Base-by-base conservation (phyloP, 192 early-diverging fungal genomes). In the Podila epigama region DNA sequence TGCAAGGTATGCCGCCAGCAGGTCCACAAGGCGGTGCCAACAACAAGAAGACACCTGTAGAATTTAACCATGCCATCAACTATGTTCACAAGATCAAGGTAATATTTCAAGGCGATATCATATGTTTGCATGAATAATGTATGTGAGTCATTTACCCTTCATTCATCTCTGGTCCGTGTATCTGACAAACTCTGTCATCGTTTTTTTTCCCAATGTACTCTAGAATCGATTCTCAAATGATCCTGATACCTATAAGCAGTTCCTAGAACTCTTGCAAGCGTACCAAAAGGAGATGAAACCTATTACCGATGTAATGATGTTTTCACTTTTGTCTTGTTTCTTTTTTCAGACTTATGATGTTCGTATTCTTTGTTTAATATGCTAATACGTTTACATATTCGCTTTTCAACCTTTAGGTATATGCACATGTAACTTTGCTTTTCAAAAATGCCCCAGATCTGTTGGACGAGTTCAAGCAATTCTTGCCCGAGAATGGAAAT, bases 41-140 rank as follows among this genome's bases (percentile, higher is more conserved):
- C 54, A 68, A 42, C 65, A 89, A 89, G 50, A 84, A 86, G 33
- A 85, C 87, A 12, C 95, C 95, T 0, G 90, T 98, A 13, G 98
- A 99, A 72, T 99, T 99, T 68, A 93, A 95, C 56, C 96, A 98
- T 70, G 98, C 98, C 12, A 99, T 99, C 52, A 98, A 94, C 77
- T 99, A 98, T 75, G 98, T 99, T 11, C 98, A 98, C 82, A 98
- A 98, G 82, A 98, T 99, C 68, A 99, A 99, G 84, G 91, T 91
- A 82, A 69, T 51, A 4, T 63, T 44, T n/a, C 20, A 27, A 2
- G 58, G 29, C 25, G 27, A 16, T 15, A 63, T 55, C 44, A 51
- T 77, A 29, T 15, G 29, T 51, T 31, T 51, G 32, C 13, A 37
- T 27, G 20, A 18, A 9, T 27, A 31, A 25, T 29, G 11, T 32